Evolutionary conservation across 495 filamentous ascomycete species (phyloP).

Genomic region (Aspergillus cavernicola): DNA sequence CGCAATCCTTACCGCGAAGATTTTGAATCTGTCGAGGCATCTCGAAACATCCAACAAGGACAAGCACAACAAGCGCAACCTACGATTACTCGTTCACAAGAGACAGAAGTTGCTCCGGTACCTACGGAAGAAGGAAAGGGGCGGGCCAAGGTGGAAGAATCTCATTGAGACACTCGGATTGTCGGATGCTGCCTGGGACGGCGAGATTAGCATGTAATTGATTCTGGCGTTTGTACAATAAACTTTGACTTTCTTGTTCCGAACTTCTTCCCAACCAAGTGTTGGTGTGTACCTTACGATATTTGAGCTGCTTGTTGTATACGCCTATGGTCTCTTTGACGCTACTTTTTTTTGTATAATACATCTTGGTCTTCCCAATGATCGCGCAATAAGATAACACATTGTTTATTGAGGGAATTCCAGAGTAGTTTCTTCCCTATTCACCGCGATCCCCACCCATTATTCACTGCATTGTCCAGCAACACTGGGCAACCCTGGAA

Average conservation of each 20-base stretch:
- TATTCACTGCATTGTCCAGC: no score
- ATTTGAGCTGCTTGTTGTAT: slow-evolving; percentile 4
- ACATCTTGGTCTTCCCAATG: not conserved
- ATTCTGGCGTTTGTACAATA: slow-evolving; percentile 13
- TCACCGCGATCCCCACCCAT: no score
- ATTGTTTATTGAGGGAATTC: no score
- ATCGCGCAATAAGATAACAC: no score
- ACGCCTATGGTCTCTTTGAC: not conserved
- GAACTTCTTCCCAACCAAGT: slow-evolving; percentile 10
- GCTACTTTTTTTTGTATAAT: not conserved
- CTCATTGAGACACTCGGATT: slow-evolving; percentile 77
- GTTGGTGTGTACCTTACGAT: slow-evolving; percentile 20
- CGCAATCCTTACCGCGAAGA: slow-evolving; percentile 94
- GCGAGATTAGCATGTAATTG: slow-evolving; percentile 72
- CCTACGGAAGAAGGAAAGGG: slow-evolving; percentile 82
- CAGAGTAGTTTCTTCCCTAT: no score
- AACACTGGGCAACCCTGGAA: no score
- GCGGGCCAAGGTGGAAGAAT: slow-evolving; percentile 82
- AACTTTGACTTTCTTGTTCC: slow-evolving; percentile 9
- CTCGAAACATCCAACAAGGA: slow-evolving; percentile 58
- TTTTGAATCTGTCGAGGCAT: slow-evolving; percentile 68
- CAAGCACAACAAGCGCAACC: slow-evolving; percentile 89
- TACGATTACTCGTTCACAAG: slow-evolving; percentile 80
- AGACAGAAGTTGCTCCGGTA: slow-evolving; percentile 85
- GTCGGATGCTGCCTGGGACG: slow-evolving; percentile 80